These are phyloP conservation scores for Exophiala phaeomuriformis DNA, from an alignment of 2,329 filamentous ascomycete genomes.

Conservation along the genomic window DNA sequence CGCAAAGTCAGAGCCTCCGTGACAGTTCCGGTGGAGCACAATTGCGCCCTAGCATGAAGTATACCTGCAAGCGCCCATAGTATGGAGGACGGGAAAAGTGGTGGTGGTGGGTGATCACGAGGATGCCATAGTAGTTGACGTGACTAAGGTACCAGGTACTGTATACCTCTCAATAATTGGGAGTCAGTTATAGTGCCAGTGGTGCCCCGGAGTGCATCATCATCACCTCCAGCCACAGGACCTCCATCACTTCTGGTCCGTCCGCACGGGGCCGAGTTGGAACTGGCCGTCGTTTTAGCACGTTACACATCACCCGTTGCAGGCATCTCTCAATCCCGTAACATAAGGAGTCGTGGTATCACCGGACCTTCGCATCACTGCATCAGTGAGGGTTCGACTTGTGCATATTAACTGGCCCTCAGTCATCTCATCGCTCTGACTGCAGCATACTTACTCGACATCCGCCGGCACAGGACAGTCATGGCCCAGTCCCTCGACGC, in stretches of 20 bases:
- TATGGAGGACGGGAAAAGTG: neutral
- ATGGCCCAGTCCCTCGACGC: slow-evolving; percentile 15
- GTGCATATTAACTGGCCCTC: neutral
- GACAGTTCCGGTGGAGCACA: too few relatives aligned
- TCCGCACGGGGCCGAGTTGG: neutral
- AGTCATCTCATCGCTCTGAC: neutral
- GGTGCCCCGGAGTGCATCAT: neutral
- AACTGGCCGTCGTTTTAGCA: neutral
- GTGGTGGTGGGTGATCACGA: neutral
- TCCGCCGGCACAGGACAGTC: neutral
- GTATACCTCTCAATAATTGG: neutral
- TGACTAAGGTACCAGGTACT: too few relatives aligned
- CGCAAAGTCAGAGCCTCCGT: too few relatives aligned
- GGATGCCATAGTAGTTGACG: too few relatives aligned
- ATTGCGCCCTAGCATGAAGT: too few relatives aligned
- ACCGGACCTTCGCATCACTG: neutral
- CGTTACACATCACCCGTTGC: neutral
- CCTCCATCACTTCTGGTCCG: neutral
- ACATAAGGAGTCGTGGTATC: neutral
- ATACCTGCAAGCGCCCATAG: too few relatives aligned
- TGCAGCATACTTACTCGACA: neutral
- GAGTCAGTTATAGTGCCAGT: neutral
- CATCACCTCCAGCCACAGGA: neutral
- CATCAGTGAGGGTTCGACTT: neutral
- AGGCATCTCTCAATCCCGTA: neutral